phyloP scores from a whole-genome alignment of 345 rosid species.

The Punica granatum region DNA sequence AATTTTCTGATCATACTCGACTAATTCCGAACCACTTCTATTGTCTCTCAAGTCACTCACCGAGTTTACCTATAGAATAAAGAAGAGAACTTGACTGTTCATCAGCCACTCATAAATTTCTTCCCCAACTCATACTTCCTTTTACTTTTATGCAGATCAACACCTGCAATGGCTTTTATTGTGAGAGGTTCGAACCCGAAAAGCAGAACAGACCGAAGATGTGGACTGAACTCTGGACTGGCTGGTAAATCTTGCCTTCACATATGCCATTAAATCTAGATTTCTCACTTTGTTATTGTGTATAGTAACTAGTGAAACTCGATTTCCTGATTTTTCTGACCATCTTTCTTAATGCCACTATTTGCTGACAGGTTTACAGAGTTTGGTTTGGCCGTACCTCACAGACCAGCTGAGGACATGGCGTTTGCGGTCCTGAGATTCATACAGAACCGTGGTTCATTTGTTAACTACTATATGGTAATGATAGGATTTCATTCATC shows the following conservation, averaged over 20 bases:
- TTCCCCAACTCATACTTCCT: background rate
- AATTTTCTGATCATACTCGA: background rate
- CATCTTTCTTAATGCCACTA: background rate
- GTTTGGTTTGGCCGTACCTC: slow-evolving; percentile 67
- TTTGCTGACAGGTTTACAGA: slow-evolving; percentile 40
- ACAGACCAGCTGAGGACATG: slow-evolving; percentile 78
- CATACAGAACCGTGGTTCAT: slow-evolving; percentile 76
- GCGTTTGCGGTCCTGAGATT: slow-evolving; percentile 76
- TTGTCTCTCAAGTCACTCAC: background rate
- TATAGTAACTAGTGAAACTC: background rate
- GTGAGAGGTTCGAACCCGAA: slow-evolving; percentile 67
- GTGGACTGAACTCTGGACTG: slow-evolving; percentile 97
- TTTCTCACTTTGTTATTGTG: background rate
- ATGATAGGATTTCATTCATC: background rate
- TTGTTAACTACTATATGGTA: slow-evolving; percentile 86
- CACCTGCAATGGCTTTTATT: slow-evolving; percentile 88
- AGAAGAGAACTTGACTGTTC: too few relatives aligned
- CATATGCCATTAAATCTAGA: background rate
- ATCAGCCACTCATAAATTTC: too few relatives aligned
- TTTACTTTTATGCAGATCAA: slow-evolving; percentile 42
- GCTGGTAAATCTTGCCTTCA: slow-evolving; percentile 42
- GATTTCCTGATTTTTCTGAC: background rate
- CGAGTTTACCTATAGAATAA: too few relatives aligned
- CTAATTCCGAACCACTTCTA: background rate
- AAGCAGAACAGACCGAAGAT: slow-evolving; percentile 63